These are phyloP conservation scores for Amesomyces nigricolor DNA, from an alignment of 2,329 filamentous ascomycete species.

Conservation along the genomic window DNA sequence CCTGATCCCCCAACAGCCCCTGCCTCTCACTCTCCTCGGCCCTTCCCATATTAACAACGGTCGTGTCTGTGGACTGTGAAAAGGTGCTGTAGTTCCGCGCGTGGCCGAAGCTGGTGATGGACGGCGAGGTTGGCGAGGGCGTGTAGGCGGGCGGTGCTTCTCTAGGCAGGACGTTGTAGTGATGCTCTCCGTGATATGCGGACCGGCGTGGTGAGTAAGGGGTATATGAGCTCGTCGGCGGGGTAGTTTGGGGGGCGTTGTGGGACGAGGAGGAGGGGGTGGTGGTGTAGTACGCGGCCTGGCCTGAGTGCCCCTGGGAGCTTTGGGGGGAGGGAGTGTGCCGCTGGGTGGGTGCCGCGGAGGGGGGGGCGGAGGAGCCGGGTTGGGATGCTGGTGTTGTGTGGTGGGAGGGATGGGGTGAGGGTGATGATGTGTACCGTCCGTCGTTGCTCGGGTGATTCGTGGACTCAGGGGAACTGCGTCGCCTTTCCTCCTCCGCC, in stretches of 20 bases:
- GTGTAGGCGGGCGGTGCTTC: constrained; percentile 50
- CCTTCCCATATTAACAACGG: constrained; percentile 37
- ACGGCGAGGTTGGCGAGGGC: constrained; percentile 35
- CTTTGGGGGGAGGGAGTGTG: neutral
- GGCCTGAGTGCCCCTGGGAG: constrained; percentile 4
- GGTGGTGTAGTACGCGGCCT: constrained; percentile 24
- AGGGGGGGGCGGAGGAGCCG: neutral
- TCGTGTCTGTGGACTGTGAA: constrained; percentile 18
- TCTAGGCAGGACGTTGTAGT: constrained; percentile 18
- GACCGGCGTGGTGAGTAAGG: constrained; percentile 20
- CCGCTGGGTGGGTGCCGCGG: constrained; percentile 4
- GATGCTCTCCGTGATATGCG: constrained; percentile 19
- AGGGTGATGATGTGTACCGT: neutral
- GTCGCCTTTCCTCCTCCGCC: constrained; percentile 37
- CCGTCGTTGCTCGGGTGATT: neutral
- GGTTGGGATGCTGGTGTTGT: constrained; percentile 5
- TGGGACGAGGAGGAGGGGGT: constrained; percentile 20
- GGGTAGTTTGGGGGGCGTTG: constrained; percentile 5
- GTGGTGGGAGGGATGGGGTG: constrained; percentile 2
- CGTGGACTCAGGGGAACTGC: constrained; percentile 28
- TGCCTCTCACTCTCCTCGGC: constrained; percentile 35
- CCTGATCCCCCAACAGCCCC: constrained; percentile 36
- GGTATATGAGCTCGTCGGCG: constrained; percentile 20
- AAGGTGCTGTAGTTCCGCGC: constrained; percentile 42
- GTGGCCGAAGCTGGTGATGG: constrained; percentile 9